phyloP scores from a whole-genome alignment of 2,329 filamentous ascomycete species.

The Beauveria asiatica region DNA sequence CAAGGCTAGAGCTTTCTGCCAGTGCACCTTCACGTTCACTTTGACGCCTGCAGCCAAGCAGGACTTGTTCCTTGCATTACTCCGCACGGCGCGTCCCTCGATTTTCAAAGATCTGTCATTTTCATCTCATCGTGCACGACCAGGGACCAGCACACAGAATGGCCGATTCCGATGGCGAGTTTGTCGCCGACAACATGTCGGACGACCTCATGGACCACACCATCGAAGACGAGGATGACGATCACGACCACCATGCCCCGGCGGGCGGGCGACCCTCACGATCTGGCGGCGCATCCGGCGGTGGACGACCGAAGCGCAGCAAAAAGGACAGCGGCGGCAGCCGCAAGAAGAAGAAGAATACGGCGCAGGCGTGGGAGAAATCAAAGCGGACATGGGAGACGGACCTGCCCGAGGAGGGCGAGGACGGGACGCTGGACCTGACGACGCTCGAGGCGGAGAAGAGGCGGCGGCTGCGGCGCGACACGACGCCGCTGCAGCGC shows the following conservation, averaged over 20 bases:
- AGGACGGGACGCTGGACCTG: slow-evolving; percentile 70
- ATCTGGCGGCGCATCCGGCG: slow-evolving; percentile 17
- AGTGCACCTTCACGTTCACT: background rate
- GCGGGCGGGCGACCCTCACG: slow-evolving; percentile 17
- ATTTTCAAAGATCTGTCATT: background rate
- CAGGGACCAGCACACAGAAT: slow-evolving; percentile 32
- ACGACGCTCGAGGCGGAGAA: slow-evolving; percentile 77
- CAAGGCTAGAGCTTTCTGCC: slow-evolving; percentile 4
- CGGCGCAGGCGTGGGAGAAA: slow-evolving; percentile 55
- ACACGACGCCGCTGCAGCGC: slow-evolving; percentile 90
- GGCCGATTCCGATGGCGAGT: slow-evolving; percentile 68
- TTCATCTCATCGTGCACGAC: background rate
- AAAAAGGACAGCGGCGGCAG: background rate
- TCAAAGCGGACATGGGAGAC: slow-evolving; percentile 63
- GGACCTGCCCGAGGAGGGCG: slow-evolving; percentile 59
- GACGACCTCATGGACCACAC: slow-evolving; percentile 50
- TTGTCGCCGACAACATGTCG: slow-evolving; percentile 52
- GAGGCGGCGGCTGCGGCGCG: slow-evolving; percentile 70
- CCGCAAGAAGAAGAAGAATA: slow-evolving; percentile 23
- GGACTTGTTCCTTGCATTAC: background rate
- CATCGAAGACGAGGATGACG: slow-evolving; percentile 29
- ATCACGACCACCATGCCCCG: slow-evolving; percentile 13
- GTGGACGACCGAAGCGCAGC: slow-evolving; percentile 8
- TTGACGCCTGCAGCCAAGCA: background rate
- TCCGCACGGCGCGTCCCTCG: background rate